These are phyloP conservation scores for Fusarium sp. DNA, from an alignment of 2,329 filamentous ascomycete species.

Conservation along the genomic window DNA sequence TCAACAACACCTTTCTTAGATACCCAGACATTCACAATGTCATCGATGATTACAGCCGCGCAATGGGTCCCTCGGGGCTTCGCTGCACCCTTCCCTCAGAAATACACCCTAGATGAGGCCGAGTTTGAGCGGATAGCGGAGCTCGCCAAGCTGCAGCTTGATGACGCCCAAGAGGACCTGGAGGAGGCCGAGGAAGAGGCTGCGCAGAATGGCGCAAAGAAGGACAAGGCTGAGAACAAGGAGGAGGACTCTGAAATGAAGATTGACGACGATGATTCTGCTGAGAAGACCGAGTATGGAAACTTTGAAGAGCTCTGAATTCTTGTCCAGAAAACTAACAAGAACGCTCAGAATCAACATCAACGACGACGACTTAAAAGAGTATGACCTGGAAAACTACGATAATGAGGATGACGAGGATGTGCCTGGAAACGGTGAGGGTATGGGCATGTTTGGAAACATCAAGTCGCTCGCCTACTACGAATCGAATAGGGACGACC, in stretches of 20 bases:
- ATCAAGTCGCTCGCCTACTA: slow-evolving; percentile 94
- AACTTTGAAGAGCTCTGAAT: not conserved
- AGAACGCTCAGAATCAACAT: slow-evolving; percentile 52
- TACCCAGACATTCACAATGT: slow-evolving; percentile 56
- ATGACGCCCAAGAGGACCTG: slow-evolving; percentile 90
- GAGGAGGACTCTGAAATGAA: slow-evolving; percentile 50
- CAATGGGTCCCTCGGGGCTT: slow-evolving; percentile 81
- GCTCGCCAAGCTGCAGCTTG: slow-evolving; percentile 80
- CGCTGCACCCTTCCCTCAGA: slow-evolving; percentile 77
- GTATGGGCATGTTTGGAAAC: slow-evolving; percentile 94
- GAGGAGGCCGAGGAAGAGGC: slow-evolving; percentile 69
- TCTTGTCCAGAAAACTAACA: slow-evolving; percentile 17
- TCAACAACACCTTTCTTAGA: slow-evolving; percentile 33
- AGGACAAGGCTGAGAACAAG: slow-evolving; percentile 43
- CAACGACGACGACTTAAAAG: slow-evolving; percentile 88
- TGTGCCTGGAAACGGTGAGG: slow-evolving; percentile 63
- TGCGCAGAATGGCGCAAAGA: slow-evolving; percentile 42
- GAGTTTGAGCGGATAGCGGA: slow-evolving; percentile 80
- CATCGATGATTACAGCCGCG: slow-evolving; percentile 77
- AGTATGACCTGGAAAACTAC: slow-evolving; percentile 96
- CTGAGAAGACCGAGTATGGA: slow-evolving; percentile 51
- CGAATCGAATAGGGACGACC: slow-evolving; percentile 91
- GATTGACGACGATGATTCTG: slow-evolving; percentile 42
- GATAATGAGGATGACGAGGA: slow-evolving; percentile 77
- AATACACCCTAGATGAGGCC: slow-evolving; percentile 78